A percentile compares a stretch with the other conserved stretches of the same genome.
Evolutionary conservation across 2,329 filamentous ascomycete species (phyloP).

Genomic region (Aspergillus jensenii): DNA sequence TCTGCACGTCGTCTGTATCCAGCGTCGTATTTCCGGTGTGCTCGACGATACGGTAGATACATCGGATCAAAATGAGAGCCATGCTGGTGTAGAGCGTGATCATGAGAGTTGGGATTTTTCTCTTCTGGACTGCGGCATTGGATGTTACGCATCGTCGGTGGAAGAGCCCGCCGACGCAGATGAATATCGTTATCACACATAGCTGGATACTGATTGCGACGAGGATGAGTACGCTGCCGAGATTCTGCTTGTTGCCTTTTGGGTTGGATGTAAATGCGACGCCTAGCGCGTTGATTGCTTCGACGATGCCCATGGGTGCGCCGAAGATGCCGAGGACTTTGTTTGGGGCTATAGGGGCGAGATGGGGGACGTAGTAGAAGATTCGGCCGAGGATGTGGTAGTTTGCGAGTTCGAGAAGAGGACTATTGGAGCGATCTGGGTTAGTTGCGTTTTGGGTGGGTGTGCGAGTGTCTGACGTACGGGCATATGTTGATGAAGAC

Average conservation of each 20-base stretch:
- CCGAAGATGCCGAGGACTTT: constrained; percentile 50
- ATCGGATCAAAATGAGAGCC: constrained; percentile 50
- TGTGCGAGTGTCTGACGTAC: constrained; percentile 33
- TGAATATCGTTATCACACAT: constrained; percentile 18
- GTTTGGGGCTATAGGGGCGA: constrained; percentile 53
- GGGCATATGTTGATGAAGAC: constrained; percentile 44
- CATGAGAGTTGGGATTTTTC: constrained; percentile 40
- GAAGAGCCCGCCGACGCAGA: constrained; percentile 16
- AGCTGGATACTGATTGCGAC: constrained; percentile 41
- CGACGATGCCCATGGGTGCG: constrained; percentile 49
- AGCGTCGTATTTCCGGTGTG: constrained; percentile 52
- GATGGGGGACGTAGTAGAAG: constrained; percentile 62
- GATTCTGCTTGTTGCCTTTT: constrained; percentile 44
- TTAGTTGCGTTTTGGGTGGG: constrained; percentile 15
- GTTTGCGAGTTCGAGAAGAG: constrained; percentile 61
- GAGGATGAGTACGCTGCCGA: constrained; percentile 51
- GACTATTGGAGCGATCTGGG: constrained; percentile 36
- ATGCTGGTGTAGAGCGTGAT: constrained; percentile 53
- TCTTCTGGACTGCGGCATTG: constrained; percentile 12
- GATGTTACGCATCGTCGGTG: constrained; percentile 13
- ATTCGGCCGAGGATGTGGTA: constrained; percentile 62
- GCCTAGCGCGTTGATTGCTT: constrained; percentile 27
- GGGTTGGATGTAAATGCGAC: constrained; percentile 47
- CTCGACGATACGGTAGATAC: constrained; percentile 57
- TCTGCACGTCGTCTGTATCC: constrained; percentile 33